Evolutionary conservation across 805 yeast species (phyloP).

Genomic region (Kodamaea kaohsiungensis): DNA sequence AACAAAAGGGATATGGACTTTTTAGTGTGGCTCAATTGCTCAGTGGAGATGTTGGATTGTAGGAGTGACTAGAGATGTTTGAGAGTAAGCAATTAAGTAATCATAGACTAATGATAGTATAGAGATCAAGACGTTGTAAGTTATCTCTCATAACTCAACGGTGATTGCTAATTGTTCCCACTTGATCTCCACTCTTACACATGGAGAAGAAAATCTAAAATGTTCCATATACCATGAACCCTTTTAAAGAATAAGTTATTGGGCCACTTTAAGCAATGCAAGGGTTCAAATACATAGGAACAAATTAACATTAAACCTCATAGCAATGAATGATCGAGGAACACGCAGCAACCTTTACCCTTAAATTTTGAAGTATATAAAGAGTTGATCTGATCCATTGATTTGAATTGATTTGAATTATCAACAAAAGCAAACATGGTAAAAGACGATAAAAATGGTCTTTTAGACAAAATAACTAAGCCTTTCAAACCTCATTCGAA

Average conservation of each 20-base stretch:
- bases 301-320: neutral
- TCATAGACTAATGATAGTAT: too few species aligned
- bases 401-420: neutral
- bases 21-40: neutral
- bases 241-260: neutral
- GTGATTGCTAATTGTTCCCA: too few species aligned
- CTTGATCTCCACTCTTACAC: too few species aligned
- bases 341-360: neutral
- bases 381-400: neutral
- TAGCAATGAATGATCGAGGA: neutral
- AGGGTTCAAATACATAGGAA: neutral
- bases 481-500: slow-evolving; percentile 19
- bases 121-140: too few species aligned
- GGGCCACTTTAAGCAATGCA: neutral
- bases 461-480: slow-evolving; percentile 23
- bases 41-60: neutral
- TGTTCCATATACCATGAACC: neutral
- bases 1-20: neutral
- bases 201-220: neutral
- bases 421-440: slow-evolving; percentile 3
- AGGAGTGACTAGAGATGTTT: neutral
- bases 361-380: neutral
- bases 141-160: too few species aligned
- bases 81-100: neutral
- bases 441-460: slow-evolving; percentile 20